Base-by-base conservation (phyloP, 2,329 filamentous ascomycete species). In the Gnomoniopsis sp. region DNA sequence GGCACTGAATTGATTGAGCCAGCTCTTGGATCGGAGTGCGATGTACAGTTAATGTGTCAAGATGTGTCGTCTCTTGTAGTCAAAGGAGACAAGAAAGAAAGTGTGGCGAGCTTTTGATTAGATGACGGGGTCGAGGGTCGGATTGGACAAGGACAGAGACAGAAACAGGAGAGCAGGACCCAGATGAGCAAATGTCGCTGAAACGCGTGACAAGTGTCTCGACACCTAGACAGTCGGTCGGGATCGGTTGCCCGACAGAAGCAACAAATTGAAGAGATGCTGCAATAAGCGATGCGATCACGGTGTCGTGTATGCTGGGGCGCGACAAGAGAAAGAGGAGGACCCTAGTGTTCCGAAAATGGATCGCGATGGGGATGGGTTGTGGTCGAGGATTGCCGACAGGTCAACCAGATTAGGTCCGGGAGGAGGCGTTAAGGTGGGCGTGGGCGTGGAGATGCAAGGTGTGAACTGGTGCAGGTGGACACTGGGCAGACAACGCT, bases 1-100 rank as follows among this genome's bases (percentile, higher is more conserved):
- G 50, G 36, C 43, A 43, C 46, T 10, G 41, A 44, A 58, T 57
- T 47, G 55, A 23, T 53, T 43, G 60, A 62, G 60, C 54, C 60
- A 60, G 58, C 60, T 62, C 60, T 60, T 60, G 17, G 26, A 49
- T 30, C 23, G 52, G 48, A 49, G 26, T 47, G 53, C 44, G 38
- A 26, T 49, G 46, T 41, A 44, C 33, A 22, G 34, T 50, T 12
- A 54, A 46, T 41, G 17, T 23, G 30, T 47, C 30, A 36, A 52
- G 49, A 41, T 26, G 46, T n/a, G 10, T 19, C 4, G 15, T 47
- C 8, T 23, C 17, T 55, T 23, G 55, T 53, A 47, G 47, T 19
- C n/a, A 47, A 38, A 44, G 46, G 46, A 21, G 38, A 47, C 3
- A 3, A 4, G 4, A 47, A 46, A 50, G 52, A 57, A 46, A 19